phyloP scores from a whole-genome alignment of 1,284 basidiomycete genomes.

The Mycosarcoma mackinlayi region DNA sequence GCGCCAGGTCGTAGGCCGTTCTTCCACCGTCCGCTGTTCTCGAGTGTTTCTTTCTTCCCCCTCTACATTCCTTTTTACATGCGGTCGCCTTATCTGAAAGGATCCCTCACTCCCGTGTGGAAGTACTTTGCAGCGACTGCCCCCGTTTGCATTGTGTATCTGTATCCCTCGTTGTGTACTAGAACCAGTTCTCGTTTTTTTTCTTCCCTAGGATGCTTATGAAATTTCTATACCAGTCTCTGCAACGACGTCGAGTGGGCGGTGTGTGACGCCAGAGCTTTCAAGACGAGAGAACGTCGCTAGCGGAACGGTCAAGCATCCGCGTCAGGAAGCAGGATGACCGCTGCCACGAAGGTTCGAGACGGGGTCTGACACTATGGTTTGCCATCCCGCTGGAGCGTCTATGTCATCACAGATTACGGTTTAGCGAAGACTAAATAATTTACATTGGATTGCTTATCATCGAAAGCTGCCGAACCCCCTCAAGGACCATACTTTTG shows the following conservation, averaged over 20 bases:
- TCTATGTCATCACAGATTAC: too few species aligned
- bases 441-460: neutral
- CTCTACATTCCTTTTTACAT: too few species aligned
- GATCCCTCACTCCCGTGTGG: too few species aligned
- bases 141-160: neutral
- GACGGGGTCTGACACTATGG: too few species aligned
- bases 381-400: too few species aligned
- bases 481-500: slow-evolving; percentile 30
- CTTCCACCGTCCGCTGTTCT: neutral
- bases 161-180: neutral
- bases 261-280: too few species aligned
- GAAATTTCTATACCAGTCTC: slow-evolving; percentile 1
- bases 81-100: too few species aligned
- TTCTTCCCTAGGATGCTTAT: neutral
- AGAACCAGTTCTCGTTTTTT: neutral
- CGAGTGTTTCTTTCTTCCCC: neutral
- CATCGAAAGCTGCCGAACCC: neutral
- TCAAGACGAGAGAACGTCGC: too few species aligned
- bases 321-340: too few species aligned
- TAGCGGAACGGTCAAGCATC: too few species aligned
- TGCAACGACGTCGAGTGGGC: too few species aligned
- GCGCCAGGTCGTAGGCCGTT: slow-evolving; percentile 25
- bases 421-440: neutral
- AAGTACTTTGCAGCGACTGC: neutral
- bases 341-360: too few species aligned